Base-by-base conservation (phyloP, 331 rosid species). In the Erythrophleum ivorense region DNA sequence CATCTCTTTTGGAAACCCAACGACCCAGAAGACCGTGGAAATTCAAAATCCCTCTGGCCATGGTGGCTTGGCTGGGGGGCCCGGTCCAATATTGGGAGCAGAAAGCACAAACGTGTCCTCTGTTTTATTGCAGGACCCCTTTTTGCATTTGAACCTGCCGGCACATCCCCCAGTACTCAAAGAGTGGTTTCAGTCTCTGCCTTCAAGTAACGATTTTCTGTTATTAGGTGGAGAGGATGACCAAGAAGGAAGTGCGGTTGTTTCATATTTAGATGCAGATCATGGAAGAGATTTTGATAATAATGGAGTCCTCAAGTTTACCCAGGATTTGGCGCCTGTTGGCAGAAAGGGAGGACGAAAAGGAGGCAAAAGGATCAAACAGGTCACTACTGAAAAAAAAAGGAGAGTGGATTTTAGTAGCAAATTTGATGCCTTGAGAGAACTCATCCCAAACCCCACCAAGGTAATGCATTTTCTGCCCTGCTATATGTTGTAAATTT, bases 361-460 rank as follows among this genome's bases (percentile, higher is more conserved):
- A 83, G 81, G 58, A 33, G 88, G 90, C 52, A 89, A 84, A 88
- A 86, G 83, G 33, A 43, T 54, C 31, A 88, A 90, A 62, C 90
- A 75, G 67, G 72, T 83, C 21, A 73, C 86, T 19, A 88, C 87
- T 4, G 97, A 94, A 83, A 88, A 88, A 34, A 90, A 84, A 12
- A 86, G 93, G 79, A 91, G 98, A 75, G 90, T 83, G 12, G 91
- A 90, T 45, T 80, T 88, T 87, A 80, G 84, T 57, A 78, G 79
- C 40, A 94, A 89, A 55, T 94, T 74, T 75, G n/a, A 31, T 13
- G 83, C 88, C 14, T 67, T 94, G 63, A 85, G 68, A 78, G 84
- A 70, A 7, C 87, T 94, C 62, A 85, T 94, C 49, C 98, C 97
- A 19, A 86, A 81, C 83, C 93, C 92, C 53, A 75, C 92, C 1